Evolutionary conservation across 192 early-diverging fungal genomes (phyloP).

Genomic region (Coemansia sp.): DNA sequence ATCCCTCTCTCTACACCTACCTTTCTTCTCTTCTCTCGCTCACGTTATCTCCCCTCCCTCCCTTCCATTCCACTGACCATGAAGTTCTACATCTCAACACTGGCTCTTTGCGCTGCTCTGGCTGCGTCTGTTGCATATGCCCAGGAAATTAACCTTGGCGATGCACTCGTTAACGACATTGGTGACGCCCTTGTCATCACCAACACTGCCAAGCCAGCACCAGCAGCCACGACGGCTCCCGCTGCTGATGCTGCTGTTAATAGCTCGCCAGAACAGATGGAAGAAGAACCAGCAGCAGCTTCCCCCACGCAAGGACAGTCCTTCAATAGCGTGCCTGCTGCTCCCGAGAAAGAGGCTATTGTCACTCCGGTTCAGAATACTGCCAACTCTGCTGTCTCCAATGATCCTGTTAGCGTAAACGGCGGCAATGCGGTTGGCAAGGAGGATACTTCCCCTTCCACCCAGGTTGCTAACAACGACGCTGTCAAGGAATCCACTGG

Average conservation of each 20-base stretch:
- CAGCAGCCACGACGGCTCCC: background rate
- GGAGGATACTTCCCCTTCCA: background rate
- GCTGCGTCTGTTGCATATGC: constrained; percentile 25
- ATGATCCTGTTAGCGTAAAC: background rate
- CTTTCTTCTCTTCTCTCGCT: background rate
- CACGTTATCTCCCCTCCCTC: background rate
- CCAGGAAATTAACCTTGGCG: constrained; percentile 12
- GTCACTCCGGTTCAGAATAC: background rate
- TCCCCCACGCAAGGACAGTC: background rate
- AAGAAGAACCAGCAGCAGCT: background rate
- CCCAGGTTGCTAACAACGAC: background rate
- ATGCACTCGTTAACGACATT: constrained; percentile 4
- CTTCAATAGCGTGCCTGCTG: no score
- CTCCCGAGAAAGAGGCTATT: background rate
- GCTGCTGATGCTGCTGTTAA: background rate
- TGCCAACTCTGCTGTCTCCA: background rate
- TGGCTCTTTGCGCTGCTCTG: constrained; percentile 31
- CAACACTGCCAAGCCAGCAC: background rate
- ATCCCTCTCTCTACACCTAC: background rate
- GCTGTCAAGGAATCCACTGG: background rate
- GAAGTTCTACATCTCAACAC: constrained; percentile 31
- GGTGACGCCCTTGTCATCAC: constrained; percentile 8
- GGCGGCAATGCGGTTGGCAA: background rate
- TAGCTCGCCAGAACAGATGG: background rate
- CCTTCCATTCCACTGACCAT: constrained; percentile 7